Conservation (phyloP, 352 stramenopile species). For the Globisporangium lucens region DNA sequence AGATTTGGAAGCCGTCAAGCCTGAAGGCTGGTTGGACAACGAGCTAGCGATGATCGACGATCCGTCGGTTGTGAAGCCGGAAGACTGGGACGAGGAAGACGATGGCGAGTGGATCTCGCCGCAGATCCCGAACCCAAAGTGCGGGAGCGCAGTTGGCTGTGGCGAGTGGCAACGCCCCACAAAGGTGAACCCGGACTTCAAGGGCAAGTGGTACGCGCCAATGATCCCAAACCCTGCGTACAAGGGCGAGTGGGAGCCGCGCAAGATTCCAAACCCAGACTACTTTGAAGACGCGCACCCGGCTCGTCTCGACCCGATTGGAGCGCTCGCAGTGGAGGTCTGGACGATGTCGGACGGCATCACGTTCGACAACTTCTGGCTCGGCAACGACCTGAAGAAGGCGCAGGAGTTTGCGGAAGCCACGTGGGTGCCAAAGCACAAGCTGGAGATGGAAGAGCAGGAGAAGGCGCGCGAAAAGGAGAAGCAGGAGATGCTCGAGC, state of each 20-base stretch:
- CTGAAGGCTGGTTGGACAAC: constrained; percentile 88
- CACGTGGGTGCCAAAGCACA: constrained; percentile 77
- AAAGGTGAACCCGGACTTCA: constrained; percentile 90
- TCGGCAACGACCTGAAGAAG: constrained; percentile 82
- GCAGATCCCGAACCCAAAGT: constrained; percentile 90
- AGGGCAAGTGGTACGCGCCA: constrained; percentile 90
- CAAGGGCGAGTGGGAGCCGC: constrained; percentile 88
- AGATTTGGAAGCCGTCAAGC: constrained; percentile 86
- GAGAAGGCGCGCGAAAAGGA: constrained; percentile 51
- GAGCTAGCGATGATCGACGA: constrained; percentile 80
- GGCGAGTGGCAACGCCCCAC: constrained; percentile 87
- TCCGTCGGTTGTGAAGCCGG: constrained; percentile 71
- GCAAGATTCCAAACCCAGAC: constrained; percentile 88
- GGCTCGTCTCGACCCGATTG: constrained; percentile 84
- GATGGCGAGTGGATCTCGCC: constrained; percentile 90
- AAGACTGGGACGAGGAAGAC: constrained; percentile 94
- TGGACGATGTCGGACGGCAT: constrained; percentile 90
- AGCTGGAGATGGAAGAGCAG: constrained; percentile 52
- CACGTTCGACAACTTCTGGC: constrained; percentile 92
- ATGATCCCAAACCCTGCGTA: constrained; percentile 92
- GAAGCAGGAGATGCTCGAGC: constrained; percentile 28
- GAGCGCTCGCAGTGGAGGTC: constrained; percentile 89
- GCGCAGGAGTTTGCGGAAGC: constrained; percentile 73
- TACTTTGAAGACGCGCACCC: constrained; percentile 87
- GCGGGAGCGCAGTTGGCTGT: constrained; percentile 78